phyloP scores from a whole-genome alignment of 345 rosid species.

The Gossypium arboreum region DNA sequence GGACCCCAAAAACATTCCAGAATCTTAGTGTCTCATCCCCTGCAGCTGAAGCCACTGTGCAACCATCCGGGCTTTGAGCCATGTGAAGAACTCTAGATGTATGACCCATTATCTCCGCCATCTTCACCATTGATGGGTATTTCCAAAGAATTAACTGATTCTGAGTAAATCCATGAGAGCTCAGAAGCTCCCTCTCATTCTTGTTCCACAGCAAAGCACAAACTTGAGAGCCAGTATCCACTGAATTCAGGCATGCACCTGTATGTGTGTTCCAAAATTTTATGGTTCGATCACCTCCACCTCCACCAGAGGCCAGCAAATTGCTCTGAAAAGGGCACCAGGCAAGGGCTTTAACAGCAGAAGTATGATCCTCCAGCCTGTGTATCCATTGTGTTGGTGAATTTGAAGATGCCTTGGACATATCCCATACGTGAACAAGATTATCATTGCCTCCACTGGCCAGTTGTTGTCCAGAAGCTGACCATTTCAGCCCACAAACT shows the following conservation, averaged over 20 bases:
- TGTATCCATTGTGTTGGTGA: slow-evolving; percentile 48
- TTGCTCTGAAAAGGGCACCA: slow-evolving; percentile 21
- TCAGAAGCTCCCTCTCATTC: slow-evolving; percentile 47
- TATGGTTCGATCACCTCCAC: slow-evolving; percentile 40
- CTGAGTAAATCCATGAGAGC: slow-evolving; percentile 47
- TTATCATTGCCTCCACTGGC: slow-evolving; percentile 55
- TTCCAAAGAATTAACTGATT: slow-evolving; percentile 48
- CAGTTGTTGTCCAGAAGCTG: slow-evolving; percentile 46
- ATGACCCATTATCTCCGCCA: slow-evolving; percentile 41
- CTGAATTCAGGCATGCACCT: slow-evolving; percentile 46
- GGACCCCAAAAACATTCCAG: neutral
- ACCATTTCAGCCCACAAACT: slow-evolving; percentile 57
- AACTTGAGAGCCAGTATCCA: slow-evolving; percentile 22
- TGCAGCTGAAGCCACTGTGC: slow-evolving; percentile 65
- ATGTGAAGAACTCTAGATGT: slow-evolving; percentile 47
- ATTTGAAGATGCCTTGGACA: neutral
- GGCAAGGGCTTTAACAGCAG: slow-evolving; percentile 55
- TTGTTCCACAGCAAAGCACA: slow-evolving; percentile 50
- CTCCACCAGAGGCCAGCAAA: slow-evolving; percentile 52
- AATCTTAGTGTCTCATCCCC: slow-evolving; percentile 24
- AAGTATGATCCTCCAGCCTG: slow-evolving; percentile 44
- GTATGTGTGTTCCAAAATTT: slow-evolving; percentile 50
- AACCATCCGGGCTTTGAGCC: slow-evolving; percentile 62
- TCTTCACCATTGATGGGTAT: slow-evolving; percentile 49
- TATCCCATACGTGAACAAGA: slow-evolving; percentile 11